Conservation (phyloP, 352 stramenopile genomes). For the Globisporangium polare region DNA sequence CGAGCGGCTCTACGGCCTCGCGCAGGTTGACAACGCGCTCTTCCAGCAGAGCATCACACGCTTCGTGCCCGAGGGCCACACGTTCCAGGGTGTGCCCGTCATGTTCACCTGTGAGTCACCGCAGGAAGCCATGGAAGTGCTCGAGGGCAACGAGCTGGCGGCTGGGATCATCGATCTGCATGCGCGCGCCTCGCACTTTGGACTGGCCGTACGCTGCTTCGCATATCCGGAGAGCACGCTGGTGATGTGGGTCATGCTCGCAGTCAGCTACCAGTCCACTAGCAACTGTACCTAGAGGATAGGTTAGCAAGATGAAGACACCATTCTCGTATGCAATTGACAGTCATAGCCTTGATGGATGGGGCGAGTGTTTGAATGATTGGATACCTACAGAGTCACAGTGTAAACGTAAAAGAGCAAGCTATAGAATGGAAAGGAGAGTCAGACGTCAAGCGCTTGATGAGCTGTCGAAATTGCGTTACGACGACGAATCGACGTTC, state of each 20-base stretch:
- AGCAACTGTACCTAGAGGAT: neutral
- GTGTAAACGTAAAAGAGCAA: slow-evolving; percentile 1
- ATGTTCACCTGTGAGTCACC: slow-evolving; percentile 38
- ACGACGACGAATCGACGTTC: slow-evolving; percentile 18
- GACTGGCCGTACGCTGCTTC: slow-evolving; percentile 70
- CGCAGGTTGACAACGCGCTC: slow-evolving; percentile 70
- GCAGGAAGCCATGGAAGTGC: slow-evolving; percentile 34
- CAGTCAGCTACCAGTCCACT: slow-evolving; percentile 53
- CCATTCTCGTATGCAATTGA: neutral
- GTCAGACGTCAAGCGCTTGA: neutral
- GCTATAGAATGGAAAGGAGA: neutral
- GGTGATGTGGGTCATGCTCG: slow-evolving; percentile 84
- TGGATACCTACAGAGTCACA: slow-evolving; percentile 3
- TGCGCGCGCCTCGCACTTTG: slow-evolving; percentile 58
- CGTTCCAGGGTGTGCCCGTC: slow-evolving; percentile 84
- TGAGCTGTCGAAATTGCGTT: neutral
- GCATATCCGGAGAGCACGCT: slow-evolving; percentile 66
- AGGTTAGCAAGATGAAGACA: neutral
- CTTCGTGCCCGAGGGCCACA: slow-evolving; percentile 74
- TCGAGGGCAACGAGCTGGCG: slow-evolving; percentile 48
- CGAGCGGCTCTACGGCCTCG: slow-evolving; percentile 64
- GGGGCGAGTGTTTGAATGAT: neutral
- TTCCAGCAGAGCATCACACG: slow-evolving; percentile 82
- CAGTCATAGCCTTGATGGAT: neutral
- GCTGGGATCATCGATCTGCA: slow-evolving; percentile 59